These are phyloP conservation scores for Camellia japonica DNA, from an alignment of 148 eudicot genomes.

Conservation along the genomic window DNA sequence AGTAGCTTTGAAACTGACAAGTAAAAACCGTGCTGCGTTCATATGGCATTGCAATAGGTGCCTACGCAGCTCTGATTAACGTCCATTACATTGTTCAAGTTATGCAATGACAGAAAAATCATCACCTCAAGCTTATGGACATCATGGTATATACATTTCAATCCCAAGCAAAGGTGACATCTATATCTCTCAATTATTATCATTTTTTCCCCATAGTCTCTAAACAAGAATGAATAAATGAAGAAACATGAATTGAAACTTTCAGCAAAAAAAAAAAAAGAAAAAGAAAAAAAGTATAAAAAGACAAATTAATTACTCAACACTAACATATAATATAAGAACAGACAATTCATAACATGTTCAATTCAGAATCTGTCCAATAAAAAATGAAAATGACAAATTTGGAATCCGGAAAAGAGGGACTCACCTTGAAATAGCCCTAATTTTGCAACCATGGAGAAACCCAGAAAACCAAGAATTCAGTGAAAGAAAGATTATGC, in stretches of 20 bases:
- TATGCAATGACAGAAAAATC: not conserved
- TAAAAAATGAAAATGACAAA: not conserved
- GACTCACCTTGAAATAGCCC: conserved; percentile 9
- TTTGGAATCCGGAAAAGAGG: not conserved
- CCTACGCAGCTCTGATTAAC: not conserved
- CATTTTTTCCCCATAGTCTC: not conserved
- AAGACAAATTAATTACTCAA: not conserved
- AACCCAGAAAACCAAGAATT: not conserved
- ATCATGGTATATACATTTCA: not conserved
- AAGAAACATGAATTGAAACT: not conserved
- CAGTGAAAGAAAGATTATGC: not conserved
- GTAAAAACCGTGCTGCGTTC: not conserved
- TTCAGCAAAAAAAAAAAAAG: not conserved
- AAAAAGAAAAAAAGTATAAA: too few species aligned
- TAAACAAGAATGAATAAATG: not conserved
- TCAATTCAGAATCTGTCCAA: not conserved
- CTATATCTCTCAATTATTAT: not conserved
- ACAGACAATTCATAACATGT: not conserved
- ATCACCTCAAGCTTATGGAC: conserved; percentile 1
- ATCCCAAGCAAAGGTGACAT: not conserved
- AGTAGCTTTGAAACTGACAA: not conserved
- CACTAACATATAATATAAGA: not conserved
- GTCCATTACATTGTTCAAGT: not conserved
- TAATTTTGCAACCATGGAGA: conserved; percentile 6
- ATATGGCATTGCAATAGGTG: not conserved